Base-by-base conservation (phyloP, 306 rosid species). In the Vigna mungo region DNA sequence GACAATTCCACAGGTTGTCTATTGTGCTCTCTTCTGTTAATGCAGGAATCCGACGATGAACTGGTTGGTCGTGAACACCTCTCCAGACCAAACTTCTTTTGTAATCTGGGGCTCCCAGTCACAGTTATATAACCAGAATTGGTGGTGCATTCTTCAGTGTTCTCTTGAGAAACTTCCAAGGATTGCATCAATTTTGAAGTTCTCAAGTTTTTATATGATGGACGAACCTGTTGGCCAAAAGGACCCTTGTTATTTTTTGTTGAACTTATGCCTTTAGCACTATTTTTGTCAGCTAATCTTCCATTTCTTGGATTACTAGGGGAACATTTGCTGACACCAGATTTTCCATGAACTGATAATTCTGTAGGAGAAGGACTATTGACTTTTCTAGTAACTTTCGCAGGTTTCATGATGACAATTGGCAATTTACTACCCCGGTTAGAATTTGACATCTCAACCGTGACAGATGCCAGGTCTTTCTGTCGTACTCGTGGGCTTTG, bases 331-430 rank as follows among this genome's bases (percentile, higher is more conserved):
- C 36, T 68, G 76, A 69, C 77, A 62, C 77, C 74, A 21, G 85
- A 64, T 73, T 71, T 78, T 77, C 74, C 81, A 56, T 78, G 85
- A 73, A 65, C 49, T 52, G 76, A n/a, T 48, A 68, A 71, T 25
- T 34, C 77, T 12, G 67, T 43, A 51, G 88, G 80, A 68, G 82
- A 78, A 32, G 82, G 63, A 47, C 60, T 77, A 36, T 59, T 76
- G 71, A 47, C 64, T 84, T 86, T 94, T 63, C 81, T 85, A 16
- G 72, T 36, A 46, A 54, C 84, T 83, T 80, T 86, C 30, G 88
- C 84, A 41, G 92, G 88, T 79, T 84, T 94, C 90, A 84, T 87
- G 84, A 90, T 74, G 52, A 87, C 81, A 23, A 85, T 87, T 23
- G 93, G 91, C 46, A 87, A 78, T 78, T 72, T 84, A 18, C 78